phyloP scores from a whole-genome alignment of 306 rosid genomes.

The Corylus heterophylla region DNA sequence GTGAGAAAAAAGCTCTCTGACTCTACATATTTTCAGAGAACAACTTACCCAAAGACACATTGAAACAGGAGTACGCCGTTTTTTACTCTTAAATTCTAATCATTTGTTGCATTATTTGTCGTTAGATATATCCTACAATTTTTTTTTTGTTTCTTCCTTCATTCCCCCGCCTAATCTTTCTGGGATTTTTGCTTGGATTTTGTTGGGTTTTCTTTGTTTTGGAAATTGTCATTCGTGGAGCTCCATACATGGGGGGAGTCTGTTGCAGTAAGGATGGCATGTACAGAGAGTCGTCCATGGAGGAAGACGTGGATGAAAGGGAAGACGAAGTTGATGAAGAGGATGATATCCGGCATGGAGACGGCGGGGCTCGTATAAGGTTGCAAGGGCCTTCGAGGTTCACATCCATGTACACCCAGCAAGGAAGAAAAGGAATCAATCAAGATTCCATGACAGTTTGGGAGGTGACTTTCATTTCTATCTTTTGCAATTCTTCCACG shows the following conservation, averaged over 20 bases:
- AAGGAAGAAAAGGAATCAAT: conserved; percentile 81
- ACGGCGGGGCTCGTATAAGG: conserved; percentile 48
- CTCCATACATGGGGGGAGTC: conserved; percentile 69
- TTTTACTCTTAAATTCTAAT: neutral
- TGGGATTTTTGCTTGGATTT: conserved; percentile 16
- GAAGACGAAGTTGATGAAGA: conserved; percentile 32
- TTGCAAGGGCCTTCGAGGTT: conserved; percentile 49
- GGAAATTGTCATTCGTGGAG: neutral
- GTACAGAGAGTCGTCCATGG: conserved; percentile 27
- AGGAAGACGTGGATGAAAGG: conserved; percentile 35
- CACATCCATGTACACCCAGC: conserved; percentile 71
- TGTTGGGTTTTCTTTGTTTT: conserved; percentile 28
- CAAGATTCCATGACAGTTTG: conserved; percentile 92
- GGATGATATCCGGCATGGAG: conserved; percentile 29
- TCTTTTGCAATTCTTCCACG: neutral
- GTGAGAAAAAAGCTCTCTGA: conserved; percentile 1
- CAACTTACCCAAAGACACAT: neutral
- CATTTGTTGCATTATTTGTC: neutral
- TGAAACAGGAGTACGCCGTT: conserved; percentile 19
- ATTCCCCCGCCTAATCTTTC: conserved; percentile 15
- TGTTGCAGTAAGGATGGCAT: conserved; percentile 49
- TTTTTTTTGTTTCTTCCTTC: neutral
- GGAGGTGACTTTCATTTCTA: conserved; percentile 55
- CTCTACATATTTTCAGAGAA: conserved; percentile 9
- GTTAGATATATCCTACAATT: neutral